phyloP scores from a whole-genome alignment of 345 rosid species.

The Alliaria petiolata region DNA sequence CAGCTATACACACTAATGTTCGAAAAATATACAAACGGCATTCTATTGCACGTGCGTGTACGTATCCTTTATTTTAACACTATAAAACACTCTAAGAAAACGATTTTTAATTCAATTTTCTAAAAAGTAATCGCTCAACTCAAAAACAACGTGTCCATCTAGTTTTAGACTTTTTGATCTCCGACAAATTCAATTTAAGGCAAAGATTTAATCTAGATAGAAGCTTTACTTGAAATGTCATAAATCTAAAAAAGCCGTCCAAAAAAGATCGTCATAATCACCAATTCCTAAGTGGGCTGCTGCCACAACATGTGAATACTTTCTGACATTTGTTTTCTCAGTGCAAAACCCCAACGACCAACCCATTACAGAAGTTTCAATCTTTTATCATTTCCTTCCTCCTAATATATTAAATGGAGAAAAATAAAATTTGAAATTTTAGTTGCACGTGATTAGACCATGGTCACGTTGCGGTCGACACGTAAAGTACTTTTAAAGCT shows the following conservation, averaged over 20 bases:
- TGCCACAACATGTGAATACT: constrained; percentile 4
- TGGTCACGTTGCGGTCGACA: not conserved
- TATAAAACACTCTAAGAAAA: constrained; percentile 12
- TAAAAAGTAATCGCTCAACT: not conserved
- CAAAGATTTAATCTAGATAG: constrained; percentile 3
- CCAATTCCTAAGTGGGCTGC: constrained; percentile 21
- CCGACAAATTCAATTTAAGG: constrained; percentile 15
- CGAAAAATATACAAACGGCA: not conserved
- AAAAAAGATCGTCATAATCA: not conserved
- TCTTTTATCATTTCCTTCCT: not conserved
- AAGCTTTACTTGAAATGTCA: constrained; percentile 16
- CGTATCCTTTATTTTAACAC: too few species aligned
- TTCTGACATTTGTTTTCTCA: not conserved
- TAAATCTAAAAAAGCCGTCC: constrained; percentile 20
- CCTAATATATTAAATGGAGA: not conserved
- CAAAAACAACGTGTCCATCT: constrained; percentile 2
- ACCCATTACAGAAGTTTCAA: constrained; percentile 1
- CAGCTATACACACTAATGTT: not conserved
- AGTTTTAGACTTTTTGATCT: constrained; percentile 19
- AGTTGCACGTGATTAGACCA: constrained; percentile 14
- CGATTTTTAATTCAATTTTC: not conserved
- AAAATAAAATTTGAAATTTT: not conserved
- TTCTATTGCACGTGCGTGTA: constrained; percentile 24
- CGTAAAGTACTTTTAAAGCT: not conserved
- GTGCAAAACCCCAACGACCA: constrained; percentile 15